These are phyloP conservation scores for Chaetomium fimeti DNA, from an alignment of 495 filamentous ascomycete species.

Conservation along the genomic window DNA sequence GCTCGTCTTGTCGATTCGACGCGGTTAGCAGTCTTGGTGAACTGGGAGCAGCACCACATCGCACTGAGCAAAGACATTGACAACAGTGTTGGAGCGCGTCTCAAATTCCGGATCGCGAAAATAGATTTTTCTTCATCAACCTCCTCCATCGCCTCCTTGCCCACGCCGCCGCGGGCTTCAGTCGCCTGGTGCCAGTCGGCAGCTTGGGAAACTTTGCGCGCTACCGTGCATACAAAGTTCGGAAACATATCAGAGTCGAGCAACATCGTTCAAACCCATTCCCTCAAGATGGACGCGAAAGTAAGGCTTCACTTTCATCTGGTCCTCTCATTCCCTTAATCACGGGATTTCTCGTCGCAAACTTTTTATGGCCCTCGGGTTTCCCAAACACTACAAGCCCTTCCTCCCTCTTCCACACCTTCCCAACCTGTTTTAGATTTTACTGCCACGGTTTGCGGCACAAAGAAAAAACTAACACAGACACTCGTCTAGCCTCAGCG, in stretches of 20 bases:
- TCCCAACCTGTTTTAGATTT: not conserved
- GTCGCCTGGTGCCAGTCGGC: not conserved
- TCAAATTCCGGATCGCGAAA: not conserved
- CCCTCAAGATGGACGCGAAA: slow-evolving; percentile 40
- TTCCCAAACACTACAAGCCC: not conserved
- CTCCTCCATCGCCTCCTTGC: not conserved
- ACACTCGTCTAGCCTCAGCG: slow-evolving; percentile 64
- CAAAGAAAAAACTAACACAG: not conserved
- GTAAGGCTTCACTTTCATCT: slow-evolving; percentile 26
- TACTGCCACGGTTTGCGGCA: not conserved
- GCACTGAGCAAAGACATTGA: not conserved
- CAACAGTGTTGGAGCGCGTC: slow-evolving; percentile 1
- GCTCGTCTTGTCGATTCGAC: slow-evolving; percentile 1
- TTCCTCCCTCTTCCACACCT: not conserved
- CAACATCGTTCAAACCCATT: slow-evolving; percentile 19
- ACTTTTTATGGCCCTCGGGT: not conserved
- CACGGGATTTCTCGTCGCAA: not conserved
- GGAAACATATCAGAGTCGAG: slow-evolving; percentile 21
- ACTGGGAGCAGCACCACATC: too few species aligned
- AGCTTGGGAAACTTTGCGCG: slow-evolving; percentile 8
- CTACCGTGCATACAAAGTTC: not conserved
- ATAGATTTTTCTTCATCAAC: not conserved
- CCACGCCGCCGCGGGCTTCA: not conserved
- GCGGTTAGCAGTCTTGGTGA: not conserved
- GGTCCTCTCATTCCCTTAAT: slow-evolving; percentile 5